Base-by-base conservation (phyloP, 345 rosid species). In the Hibiscus syriacus region DNA sequence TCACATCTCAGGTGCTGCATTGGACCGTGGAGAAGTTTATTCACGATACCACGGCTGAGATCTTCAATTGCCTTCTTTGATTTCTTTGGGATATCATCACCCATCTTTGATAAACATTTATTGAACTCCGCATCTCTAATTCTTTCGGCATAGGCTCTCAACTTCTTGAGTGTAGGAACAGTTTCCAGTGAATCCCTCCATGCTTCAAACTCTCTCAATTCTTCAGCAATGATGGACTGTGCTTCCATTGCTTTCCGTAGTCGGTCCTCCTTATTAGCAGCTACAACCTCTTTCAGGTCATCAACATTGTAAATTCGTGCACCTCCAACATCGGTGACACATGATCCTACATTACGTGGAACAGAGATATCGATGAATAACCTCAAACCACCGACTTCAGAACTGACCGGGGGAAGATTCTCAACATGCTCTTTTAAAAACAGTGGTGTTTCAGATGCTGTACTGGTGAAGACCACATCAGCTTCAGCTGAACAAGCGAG, bases 1-100 rank as follows among this genome's bases (percentile, higher is more conserved):
- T 94, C 96, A 30, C 99, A 94, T 79, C 99, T 91, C 74, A 94
- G 82, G 78, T 91, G 99, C 74, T 91, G 92, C 99, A 91, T 91
- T 49, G 99, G 99, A 71, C 99, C 97, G 19, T 91, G 97, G 58
- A 94, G 90, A 74, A 94, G 90, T 84, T 87, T 91, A 81, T 94
- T 94, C 60, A 94, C 90, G 14, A 94, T 91, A 14, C 97, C 96
- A 0, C 96, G 81, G 79, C 96, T 91, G 54, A 91, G 88, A 73
- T 94, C 96, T 68, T 91, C 97, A 22, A 91, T 90, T 0, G 92
- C 97, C 76, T 82, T 85, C 76, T 73, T 89, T 29, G 92, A 83
- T 76, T 91, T 91, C 88, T 91, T 86, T n/a, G 96, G 75, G 58
- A 89, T 53, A 64, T 85, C 92, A 64, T 89, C 95, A 25, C 99